Evolutionary conservation across 306 rosid genomes (phyloP).

Genomic region (Hippophae tibetana): DNA sequence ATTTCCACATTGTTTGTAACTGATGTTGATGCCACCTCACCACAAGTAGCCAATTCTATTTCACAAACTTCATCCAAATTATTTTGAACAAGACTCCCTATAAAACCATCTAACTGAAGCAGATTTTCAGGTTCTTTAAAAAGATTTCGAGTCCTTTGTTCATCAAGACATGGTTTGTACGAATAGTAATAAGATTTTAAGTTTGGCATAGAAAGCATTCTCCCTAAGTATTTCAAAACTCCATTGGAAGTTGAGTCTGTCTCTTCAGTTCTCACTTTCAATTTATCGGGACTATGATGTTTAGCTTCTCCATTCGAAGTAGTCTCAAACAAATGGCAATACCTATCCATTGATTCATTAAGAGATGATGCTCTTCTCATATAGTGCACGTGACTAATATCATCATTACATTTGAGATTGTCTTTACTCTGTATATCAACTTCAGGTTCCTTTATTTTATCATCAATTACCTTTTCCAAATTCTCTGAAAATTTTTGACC

Average conservation of each 20-base stretch:
- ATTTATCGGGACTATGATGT: constrained; percentile 21
- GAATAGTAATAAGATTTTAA: constrained; percentile 31
- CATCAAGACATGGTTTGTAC: constrained; percentile 26
- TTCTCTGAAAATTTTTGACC: constrained; percentile 27
- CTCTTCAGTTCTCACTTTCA: constrained; percentile 27
- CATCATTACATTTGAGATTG: constrained; percentile 15
- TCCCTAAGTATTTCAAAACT: constrained; percentile 32
- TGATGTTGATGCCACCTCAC: constrained; percentile 1
- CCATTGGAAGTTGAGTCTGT: constrained; percentile 11
- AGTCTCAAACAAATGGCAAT: constrained; percentile 51
- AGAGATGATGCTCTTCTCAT: constrained; percentile 54
- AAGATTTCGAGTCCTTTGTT: no score
- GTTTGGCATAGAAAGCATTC: constrained; percentile 61
- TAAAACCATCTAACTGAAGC: no score
- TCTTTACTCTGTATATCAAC: constrained; percentile 24
- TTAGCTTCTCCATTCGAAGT: constrained; percentile 34
- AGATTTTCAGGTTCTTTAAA: no score
- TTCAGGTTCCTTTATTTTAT: constrained; percentile 15
- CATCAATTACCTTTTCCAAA: constrained; percentile 17
- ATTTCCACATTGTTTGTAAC: no score
- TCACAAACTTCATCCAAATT: constrained; percentile 6
- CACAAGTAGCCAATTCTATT: constrained; percentile 6
- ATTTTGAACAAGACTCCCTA: no score
- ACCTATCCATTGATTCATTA: constrained; percentile 38
- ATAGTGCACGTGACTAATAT: constrained; percentile 5